phyloP scores from a whole-genome alignment of 208 protist species.

The Acanthamoeba royreba region DNA sequence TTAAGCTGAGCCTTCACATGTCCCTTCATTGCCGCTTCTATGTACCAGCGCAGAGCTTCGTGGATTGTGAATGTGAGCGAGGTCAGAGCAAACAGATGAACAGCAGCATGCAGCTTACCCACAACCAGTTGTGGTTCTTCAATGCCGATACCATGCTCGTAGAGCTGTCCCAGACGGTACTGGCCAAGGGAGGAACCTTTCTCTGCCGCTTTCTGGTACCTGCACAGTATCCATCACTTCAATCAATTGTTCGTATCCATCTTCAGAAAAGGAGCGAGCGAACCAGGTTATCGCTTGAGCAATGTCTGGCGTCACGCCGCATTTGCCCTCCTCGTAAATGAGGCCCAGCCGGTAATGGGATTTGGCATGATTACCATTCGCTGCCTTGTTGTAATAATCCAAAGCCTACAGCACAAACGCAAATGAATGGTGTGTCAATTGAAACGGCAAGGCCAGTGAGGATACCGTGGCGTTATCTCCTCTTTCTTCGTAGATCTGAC shows the following conservation, averaged over 20 bases:
- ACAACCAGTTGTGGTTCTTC: not conserved
- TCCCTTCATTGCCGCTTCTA: conserved; percentile 25
- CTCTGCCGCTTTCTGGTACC: conserved; percentile 39
- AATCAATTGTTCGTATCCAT: not conserved
- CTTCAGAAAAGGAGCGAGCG: not conserved
- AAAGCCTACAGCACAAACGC: not conserved
- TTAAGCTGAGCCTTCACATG: conserved; percentile 11
- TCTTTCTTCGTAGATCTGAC: not conserved
- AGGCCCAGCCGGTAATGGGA: not conserved
- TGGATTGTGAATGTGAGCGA: not conserved
- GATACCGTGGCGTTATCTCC: not conserved
- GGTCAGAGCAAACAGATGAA: not conserved
- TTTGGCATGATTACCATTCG: not conserved
- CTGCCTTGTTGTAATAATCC: not conserved
- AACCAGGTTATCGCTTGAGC: not conserved
- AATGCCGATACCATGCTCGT: not conserved
- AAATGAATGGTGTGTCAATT: not conserved
- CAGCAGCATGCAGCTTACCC: not conserved
- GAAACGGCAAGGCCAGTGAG: not conserved
- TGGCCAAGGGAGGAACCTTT: not conserved
- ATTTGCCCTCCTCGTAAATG: conserved; percentile 22
- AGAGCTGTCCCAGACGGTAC: not conserved
- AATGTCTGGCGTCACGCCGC: not conserved
- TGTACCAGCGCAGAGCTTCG: conserved; percentile 15
- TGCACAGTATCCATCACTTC: not conserved